Evolutionary conservation across 2,329 filamentous ascomycete genomes (phyloP).

Genomic region (Cladobotryum mycophilum): DNA sequence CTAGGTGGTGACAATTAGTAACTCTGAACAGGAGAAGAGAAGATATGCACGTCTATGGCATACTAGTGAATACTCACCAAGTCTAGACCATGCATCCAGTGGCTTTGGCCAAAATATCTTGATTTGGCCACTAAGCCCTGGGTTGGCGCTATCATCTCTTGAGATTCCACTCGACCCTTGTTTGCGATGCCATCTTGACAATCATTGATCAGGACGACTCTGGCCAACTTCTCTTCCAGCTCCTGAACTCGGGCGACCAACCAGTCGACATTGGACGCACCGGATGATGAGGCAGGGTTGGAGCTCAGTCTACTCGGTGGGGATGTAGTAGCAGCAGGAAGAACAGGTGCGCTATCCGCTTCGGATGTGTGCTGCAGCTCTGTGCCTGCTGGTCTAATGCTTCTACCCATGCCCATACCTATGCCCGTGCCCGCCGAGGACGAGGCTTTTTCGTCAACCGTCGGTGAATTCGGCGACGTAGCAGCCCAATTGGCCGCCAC

Average conservation of each 20-base stretch:
- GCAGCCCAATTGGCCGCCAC: not conserved
- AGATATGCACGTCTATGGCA: no score
- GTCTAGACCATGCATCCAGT: slow-evolving; percentile 42
- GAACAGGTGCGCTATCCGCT: no score
- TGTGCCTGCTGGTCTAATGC: slow-evolving; percentile 1
- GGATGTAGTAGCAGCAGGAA: not conserved
- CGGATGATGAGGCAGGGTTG: slow-evolving; percentile 20
- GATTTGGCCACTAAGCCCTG: slow-evolving; percentile 37
- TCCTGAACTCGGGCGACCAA: slow-evolving; percentile 35
- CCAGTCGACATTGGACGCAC: slow-evolving; percentile 22
- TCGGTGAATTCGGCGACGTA: not conserved
- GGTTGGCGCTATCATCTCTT: slow-evolving; percentile 13
- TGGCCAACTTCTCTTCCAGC: slow-evolving; percentile 37
- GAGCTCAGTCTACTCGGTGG: slow-evolving; percentile 23
- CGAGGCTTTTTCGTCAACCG: not conserved
- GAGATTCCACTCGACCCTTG: slow-evolving; percentile 3
- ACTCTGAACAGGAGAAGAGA: not conserved
- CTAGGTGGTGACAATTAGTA: slow-evolving; percentile 14
- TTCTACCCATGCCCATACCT: not conserved
- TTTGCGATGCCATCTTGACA: slow-evolving; percentile 10
- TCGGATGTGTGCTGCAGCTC: not conserved
- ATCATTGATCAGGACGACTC: slow-evolving; percentile 19
- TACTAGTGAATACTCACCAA: slow-evolving; percentile 27
- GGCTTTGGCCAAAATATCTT: slow-evolving; percentile 42
- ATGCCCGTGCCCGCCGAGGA: not conserved